A percentile compares a stretch with the other conserved stretches of the same genome.
These are phyloP conservation scores for Acacia concinna DNA, from an alignment of 331 rosid species.

Conservation along the genomic window DNA sequence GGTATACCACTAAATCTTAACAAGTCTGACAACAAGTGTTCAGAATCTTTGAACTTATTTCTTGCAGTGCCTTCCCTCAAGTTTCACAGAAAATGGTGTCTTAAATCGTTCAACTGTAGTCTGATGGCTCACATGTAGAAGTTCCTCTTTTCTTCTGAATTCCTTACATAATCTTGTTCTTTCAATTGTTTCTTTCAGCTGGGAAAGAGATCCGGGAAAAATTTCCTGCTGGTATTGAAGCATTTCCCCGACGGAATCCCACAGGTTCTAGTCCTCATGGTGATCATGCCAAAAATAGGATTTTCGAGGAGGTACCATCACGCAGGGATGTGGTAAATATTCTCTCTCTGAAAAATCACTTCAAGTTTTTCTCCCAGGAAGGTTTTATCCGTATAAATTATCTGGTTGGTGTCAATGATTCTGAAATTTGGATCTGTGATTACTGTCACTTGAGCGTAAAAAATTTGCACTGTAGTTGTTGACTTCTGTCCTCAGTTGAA, in stretches of 20 bases:
- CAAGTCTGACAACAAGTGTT: conserved; percentile 11
- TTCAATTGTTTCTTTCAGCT: conserved; percentile 53
- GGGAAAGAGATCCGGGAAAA: conserved; percentile 90
- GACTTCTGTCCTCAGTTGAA: not conserved
- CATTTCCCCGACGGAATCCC: conserved; percentile 66
- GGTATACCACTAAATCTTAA: conserved; percentile 3
- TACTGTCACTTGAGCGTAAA: not conserved
- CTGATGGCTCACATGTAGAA: not conserved
- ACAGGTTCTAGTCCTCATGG: conserved; percentile 62
- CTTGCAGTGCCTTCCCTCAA: conserved; percentile 11
- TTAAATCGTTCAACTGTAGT: conserved; percentile 7
- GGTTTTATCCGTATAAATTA: conserved; percentile 3
- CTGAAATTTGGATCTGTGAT: not conserved
- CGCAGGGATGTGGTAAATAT: conserved; percentile 68
- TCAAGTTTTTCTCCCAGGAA: not conserved
- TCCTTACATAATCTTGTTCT: conserved; percentile 33
- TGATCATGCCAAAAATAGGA: conserved; percentile 61
- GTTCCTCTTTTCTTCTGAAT: conserved; percentile 28
- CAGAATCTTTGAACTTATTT: conserved; percentile 19
- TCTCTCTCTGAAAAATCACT: conserved; percentile 18
- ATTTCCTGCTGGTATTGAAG: conserved; percentile 84
- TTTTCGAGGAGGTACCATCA: conserved; percentile 56
- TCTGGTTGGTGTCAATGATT: not conserved
- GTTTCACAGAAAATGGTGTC: conserved; percentile 8
- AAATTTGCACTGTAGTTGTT: not conserved